These are phyloP conservation scores for Cladosporium sp. DNA, from an alignment of 2,329 filamentous ascomycete genomes.

Conservation along the genomic window DNA sequence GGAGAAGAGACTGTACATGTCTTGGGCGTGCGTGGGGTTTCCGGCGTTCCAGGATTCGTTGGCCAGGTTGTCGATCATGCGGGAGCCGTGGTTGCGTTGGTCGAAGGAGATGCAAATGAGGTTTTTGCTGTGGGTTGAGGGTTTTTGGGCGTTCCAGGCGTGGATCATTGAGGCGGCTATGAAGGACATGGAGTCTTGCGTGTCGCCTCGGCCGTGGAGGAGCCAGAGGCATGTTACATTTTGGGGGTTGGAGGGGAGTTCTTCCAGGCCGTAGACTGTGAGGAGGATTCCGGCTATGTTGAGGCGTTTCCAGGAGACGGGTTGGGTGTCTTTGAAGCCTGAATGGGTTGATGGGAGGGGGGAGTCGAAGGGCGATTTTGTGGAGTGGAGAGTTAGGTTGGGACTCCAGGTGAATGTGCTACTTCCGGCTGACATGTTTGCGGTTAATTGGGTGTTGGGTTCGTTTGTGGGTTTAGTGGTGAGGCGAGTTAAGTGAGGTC, in stretches of 20 bases:
- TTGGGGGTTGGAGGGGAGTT: constrained; percentile 52
- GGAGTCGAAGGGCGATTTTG: constrained; percentile 28
- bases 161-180: constrained; percentile 64
- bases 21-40: constrained; percentile 76
- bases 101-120: constrained; percentile 83
- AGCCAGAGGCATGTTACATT: constrained; percentile 82
- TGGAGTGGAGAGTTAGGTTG: constrained; percentile 28
- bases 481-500: background rate
- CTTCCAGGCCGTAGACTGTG: constrained; percentile 74
- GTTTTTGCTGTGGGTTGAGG: constrained; percentile 39
- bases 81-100: constrained; percentile 83
- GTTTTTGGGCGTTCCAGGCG: constrained; percentile 56
- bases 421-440: constrained; percentile 22
- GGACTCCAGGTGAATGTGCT: constrained; percentile 31
- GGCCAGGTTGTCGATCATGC: constrained; percentile 60
- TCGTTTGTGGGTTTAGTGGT: background rate
- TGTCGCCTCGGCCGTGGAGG: constrained; percentile 71
- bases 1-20: constrained; percentile 80
- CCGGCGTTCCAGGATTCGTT: constrained; percentile 77
- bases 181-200: constrained; percentile 67
- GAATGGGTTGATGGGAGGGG: constrained; percentile 27
- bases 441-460: background rate
- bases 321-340: constrained; percentile 26
- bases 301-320: constrained; percentile 60
- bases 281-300: constrained; percentile 74